Evolutionary conservation across 441 rosid genomes (phyloP), one percentile per base, ranked within the genome.

Genomic region (Kokia cookei): DNA sequence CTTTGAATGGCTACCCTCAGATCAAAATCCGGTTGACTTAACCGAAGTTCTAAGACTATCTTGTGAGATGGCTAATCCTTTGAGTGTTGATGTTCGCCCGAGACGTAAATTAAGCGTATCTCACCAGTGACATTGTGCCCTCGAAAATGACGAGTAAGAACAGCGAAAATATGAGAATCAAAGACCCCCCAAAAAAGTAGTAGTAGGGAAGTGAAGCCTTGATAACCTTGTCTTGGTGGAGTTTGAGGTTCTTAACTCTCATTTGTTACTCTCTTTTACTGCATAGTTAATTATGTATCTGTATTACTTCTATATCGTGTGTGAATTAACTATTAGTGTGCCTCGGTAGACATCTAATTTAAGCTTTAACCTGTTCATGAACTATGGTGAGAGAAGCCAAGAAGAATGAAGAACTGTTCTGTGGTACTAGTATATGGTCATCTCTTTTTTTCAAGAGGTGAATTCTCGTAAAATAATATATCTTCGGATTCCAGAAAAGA

Each of bases 41-140:
- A 82, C 96, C 0, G 98, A 94, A 77, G 79, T 84, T 14, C 79
- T 92, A 60, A 87, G 84, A 79, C 86, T 94, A 1, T 94, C 98
- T 1, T 87, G 96, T 43, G 97, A 92, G 80, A 88, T 94, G 98
- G 94, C 91, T 7, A 84, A 72, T 80, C 98, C 98, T 42, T 84
- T 92, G 65, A 57, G 76, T 1, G 92, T 84, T 54, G 82, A 76
- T 62, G 77, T 86, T 58, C 78, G 73, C 10, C 82, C 86, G 0
- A 84, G 98, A 83, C 85, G 81, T 66, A 15, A 7, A 17, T 53
- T 53, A 7, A 6, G 40, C 40, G 8, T 37, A 37, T 37, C 40
- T 6, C 40, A 37, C 40, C 40, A 37, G 40, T 37, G 40, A 37
- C 40, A 37, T 37, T 37, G 40, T 37, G 40, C 40, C 40, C 8